These are phyloP conservation scores for Conidiobolus coronatus DNA, from an alignment of 371 early-diverging fungal genomes.

Conservation along the genomic window DNA sequence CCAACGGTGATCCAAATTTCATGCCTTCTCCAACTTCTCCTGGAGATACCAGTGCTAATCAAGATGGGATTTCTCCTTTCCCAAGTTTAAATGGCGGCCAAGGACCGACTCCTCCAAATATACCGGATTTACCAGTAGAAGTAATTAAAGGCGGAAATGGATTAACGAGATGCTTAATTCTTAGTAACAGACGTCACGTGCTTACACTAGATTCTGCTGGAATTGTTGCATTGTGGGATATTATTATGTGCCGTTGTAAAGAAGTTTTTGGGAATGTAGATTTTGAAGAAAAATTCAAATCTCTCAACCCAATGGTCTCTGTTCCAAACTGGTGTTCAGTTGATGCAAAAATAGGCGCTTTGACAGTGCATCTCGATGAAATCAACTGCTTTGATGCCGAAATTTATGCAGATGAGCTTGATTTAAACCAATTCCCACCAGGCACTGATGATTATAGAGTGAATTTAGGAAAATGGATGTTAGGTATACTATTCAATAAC, in stretches of 20 bases:
- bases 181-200: conserved; percentile 68
- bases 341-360: conserved; percentile 67
- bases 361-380: conserved; percentile 73
- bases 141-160: conserved; percentile 27
- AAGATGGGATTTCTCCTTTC: no score
- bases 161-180: conserved; percentile 31
- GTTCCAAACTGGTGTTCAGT: conserved; percentile 78
- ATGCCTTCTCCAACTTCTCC: no score
- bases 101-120: no score
- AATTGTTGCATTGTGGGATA: conserved; percentile 72
- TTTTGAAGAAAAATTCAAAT: conserved; percentile 30
- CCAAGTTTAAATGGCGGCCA: no score
- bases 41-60: no score
- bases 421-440: conserved; percentile 3
- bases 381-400: conserved; percentile 57
- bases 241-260: conserved; percentile 34
- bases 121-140: neutral
- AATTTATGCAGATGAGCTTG: conserved; percentile 52
- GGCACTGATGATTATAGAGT: conserved; percentile 16
- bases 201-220: conserved; percentile 68
- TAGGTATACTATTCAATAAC: conserved; percentile 37
- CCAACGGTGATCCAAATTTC: no score
- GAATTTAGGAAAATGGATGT: conserved; percentile 64
- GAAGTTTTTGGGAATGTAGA: conserved; percentile 29
- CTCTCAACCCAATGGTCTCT: conserved; percentile 46